Evolutionary conservation across 192 early-diverging fungal species (phyloP).

Genomic region (Bifiguratus adelaidae): DNA sequence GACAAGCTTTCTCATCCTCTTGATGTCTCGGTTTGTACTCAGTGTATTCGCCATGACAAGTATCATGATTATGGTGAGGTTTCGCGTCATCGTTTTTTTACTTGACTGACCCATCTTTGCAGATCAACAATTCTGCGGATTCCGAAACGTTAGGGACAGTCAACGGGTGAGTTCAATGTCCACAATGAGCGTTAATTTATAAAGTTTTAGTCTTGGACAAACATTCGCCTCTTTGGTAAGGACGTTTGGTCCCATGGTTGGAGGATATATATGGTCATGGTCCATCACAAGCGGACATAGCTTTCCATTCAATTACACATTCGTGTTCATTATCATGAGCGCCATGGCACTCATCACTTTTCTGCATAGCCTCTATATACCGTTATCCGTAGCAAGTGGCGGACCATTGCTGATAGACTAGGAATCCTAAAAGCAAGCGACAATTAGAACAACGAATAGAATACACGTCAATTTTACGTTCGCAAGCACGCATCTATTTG

Average conservation of each 20-base stretch:
- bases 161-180: too few relatives aligned
- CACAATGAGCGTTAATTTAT: too few relatives aligned
- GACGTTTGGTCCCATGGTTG: slow-evolving; percentile 34
- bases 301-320: slow-evolving; percentile 41
- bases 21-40: not conserved
- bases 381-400: too few relatives aligned
- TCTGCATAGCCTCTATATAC: slow-evolving; percentile 20
- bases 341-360: slow-evolving; percentile 23
- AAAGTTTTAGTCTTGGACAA: too few relatives aligned
- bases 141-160: slow-evolving; percentile 34
- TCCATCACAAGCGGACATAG: slow-evolving; percentile 28
- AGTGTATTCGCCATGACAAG: slow-evolving; percentile 23
- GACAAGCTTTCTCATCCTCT: not conserved
- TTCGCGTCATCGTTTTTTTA: not conserved
- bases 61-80: slow-evolving; percentile 36
- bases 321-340: slow-evolving; percentile 37
- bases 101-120: not conserved
- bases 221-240: slow-evolving; percentile 28
- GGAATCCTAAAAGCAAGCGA: too few relatives aligned
- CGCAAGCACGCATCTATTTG: too few relatives aligned
- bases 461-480: too few relatives aligned
- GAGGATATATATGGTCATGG: slow-evolving; percentile 40
- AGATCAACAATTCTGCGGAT: slow-evolving; percentile 40
- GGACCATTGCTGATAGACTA: too few relatives aligned
- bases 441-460: too few relatives aligned